Conservation (phyloP, 2,329 filamentous ascomycete genomes). For the Cladosporium sp. region DNA sequence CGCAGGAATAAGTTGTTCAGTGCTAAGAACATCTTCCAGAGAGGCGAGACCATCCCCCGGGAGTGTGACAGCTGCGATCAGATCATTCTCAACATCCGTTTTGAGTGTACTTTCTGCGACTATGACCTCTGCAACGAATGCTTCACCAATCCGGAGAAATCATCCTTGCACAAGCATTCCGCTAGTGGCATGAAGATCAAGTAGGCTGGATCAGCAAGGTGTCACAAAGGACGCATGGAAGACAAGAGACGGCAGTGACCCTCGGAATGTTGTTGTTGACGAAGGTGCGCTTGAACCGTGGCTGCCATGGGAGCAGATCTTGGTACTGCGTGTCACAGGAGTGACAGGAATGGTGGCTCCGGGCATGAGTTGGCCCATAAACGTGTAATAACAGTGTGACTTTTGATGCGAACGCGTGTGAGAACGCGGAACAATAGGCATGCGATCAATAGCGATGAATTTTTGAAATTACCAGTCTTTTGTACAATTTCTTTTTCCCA, state of each 20-base stretch:
- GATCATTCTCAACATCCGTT: background rate
- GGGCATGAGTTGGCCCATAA: background rate
- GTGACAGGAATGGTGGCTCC: background rate
- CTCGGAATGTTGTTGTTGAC: background rate
- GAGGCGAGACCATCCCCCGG: background rate
- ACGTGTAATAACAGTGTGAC: background rate
- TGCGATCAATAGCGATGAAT: background rate
- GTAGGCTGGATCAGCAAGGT: background rate
- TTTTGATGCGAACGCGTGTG: background rate
- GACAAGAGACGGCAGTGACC: background rate
- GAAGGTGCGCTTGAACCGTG: background rate
- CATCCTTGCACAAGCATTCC: background rate
- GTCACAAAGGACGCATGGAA: background rate
- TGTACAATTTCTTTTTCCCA: background rate
- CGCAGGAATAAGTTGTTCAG: background rate
- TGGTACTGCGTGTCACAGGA: background rate
- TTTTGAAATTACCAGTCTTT: background rate
- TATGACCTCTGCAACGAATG: conserved; percentile 1
- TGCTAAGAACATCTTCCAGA: background rate
- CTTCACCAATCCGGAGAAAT: background rate
- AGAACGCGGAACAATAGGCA: background rate
- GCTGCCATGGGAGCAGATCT: background rate
- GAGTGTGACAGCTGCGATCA: background rate
- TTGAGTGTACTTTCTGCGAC: too few relatives aligned
- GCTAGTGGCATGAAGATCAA: background rate